Evolutionary conservation across 176 grass and related monocot species (phyloP).

Genomic region (Musa beccarii): DNA sequence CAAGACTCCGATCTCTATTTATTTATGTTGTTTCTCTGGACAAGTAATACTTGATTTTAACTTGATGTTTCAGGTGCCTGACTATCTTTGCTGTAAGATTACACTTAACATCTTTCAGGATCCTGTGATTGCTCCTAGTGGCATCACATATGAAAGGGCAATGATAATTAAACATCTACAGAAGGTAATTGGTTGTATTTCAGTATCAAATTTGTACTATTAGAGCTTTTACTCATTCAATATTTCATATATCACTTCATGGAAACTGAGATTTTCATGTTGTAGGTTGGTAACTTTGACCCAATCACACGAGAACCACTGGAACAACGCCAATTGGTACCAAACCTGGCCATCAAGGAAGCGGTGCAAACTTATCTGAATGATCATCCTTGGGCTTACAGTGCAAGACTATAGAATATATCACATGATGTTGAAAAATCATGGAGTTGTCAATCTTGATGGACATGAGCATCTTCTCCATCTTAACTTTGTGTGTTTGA

Average conservation of each 20-base stretch:
- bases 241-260: not conserved
- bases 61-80: constrained; percentile 54
- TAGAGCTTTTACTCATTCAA: not conserved
- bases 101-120: constrained; percentile 78
- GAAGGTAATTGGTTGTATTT: constrained; percentile 29
- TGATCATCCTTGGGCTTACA: constrained; percentile 86
- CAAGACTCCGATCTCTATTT: not conserved
- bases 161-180: constrained; percentile 76
- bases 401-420: constrained; percentile 4
- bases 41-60: not conserved
- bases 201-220: not conserved
- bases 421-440: too few species aligned
- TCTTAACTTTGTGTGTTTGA: too few species aligned
- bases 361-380: constrained; percentile 76
- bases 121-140: constrained; percentile 81
- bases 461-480: too few species aligned
- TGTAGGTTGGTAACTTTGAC: constrained; percentile 85
- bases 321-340: constrained; percentile 62
- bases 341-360: constrained; percentile 84
- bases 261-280: not conserved
- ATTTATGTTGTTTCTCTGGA: not conserved
- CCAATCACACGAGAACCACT: constrained; percentile 59
- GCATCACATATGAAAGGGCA: constrained; percentile 78
- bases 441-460: too few species aligned
- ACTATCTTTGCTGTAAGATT: constrained; percentile 93